Evolutionary conservation across 306 rosid genomes (phyloP), one percentile per base, ranked within the genome.

Genomic region (Sicyos edulis): DNA sequence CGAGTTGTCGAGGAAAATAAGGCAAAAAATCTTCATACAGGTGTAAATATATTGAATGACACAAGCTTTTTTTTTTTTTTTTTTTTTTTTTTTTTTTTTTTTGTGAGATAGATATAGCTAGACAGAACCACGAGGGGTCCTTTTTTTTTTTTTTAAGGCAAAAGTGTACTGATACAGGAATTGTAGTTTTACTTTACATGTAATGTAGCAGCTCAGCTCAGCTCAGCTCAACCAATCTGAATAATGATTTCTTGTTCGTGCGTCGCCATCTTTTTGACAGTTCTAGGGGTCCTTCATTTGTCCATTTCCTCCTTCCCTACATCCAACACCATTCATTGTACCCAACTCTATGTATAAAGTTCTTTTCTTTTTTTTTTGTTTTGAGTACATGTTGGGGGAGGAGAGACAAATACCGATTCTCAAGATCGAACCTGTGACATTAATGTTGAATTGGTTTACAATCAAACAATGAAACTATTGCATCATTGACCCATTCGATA

Each of bases 181-280:
- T 68, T 68, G 17, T 22, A 68, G 57, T 68, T 68, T 68, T 63
- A 67, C 72, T 68, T 68, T 68, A 67, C 71, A 47, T 67, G 52
- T 11, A 47, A 47, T 22, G n/a, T 26, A 1, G 29, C 29, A 26
- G 29, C 29, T 26, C 29, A 26, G 24, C 70, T 42, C 29, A 26
- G 29, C 29, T 26, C 29, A 26, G 24, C 70, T 42, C 53, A 20
- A 65, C 53, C 53, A 65, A 45, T 66, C 74, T 70, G 61, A 70
- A 70, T 51, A 26, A 51, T 51, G 74, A 40, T 52, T 52, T 70
- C 59, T 70, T 51, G 74, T 70, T 70, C 74, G 74, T 51, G 61
- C 50, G 61, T 70, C 74, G 32, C 74, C 61, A 70, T 70, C 74
- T 70, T 70, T 70, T 54, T 70, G 74, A 70, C 74, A 70, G 74